Evolutionary conservation across 306 rosid genomes (phyloP).

Genomic region (Ammopiptanthus mongolicus): DNA sequence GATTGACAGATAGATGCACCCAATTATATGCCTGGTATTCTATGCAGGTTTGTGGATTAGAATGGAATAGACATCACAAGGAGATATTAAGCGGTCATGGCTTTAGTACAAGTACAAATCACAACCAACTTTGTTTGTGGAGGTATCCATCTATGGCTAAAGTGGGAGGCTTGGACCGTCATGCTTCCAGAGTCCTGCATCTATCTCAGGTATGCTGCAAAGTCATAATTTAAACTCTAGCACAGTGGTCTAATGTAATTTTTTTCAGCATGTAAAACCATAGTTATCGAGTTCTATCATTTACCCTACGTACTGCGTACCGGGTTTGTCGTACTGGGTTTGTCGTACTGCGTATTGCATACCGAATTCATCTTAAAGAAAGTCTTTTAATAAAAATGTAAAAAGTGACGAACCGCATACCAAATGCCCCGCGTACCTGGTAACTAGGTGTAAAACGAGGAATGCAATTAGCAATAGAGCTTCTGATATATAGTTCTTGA

Average conservation of each 20-base stretch:
- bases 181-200: slow-evolving; percentile 58
- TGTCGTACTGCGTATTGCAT: no score
- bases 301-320: no score
- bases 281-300: no score
- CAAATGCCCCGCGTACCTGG: no score
- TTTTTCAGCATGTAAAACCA: neutral
- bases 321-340: no score
- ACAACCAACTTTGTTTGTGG: slow-evolving; percentile 67
- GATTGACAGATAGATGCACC: neutral
- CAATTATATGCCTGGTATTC: neutral
- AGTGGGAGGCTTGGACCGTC: slow-evolving; percentile 48
- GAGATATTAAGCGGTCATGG: slow-evolving; percentile 84
- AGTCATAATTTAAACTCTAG: neutral
- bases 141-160: slow-evolving; percentile 67
- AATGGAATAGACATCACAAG: slow-evolving; percentile 77
- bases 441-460: no score
- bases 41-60: slow-evolving; percentile 68
- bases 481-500: neutral
- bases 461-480: neutral
- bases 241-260: neutral
- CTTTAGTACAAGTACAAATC: slow-evolving; percentile 29
- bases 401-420: no score
- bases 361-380: no score
- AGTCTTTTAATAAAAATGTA: no score
- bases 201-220: slow-evolving; percentile 51